These are phyloP conservation scores for Botryosphaeria agaves DNA, from an alignment of 2,329 filamentous ascomycete genomes.

Conservation along the genomic window DNA sequence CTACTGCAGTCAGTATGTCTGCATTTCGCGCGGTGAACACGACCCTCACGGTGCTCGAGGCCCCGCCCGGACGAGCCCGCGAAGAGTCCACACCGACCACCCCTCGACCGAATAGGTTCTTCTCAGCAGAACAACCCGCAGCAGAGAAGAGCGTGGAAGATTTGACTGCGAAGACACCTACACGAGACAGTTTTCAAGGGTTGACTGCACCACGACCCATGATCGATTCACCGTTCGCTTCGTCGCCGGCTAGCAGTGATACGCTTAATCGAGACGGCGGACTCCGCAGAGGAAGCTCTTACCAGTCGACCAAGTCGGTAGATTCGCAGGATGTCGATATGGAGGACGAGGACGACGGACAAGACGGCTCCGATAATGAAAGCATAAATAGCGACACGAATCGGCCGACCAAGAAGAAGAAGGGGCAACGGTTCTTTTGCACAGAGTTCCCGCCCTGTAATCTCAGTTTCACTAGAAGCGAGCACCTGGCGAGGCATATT, in stretches of 20 bases:
- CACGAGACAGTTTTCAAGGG: slow-evolving; percentile 34
- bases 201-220: slow-evolving; percentile 28
- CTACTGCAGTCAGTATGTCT: slow-evolving; percentile 1
- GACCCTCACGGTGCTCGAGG: slow-evolving; percentile 26
- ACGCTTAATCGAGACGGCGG: slow-evolving; percentile 3
- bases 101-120: slow-evolving; percentile 26
- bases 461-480: slow-evolving; percentile 86
- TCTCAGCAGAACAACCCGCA: slow-evolving; percentile 20
- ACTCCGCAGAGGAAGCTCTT: slow-evolving; percentile 39
- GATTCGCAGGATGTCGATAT: slow-evolving; percentile 58
- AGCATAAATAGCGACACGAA: slow-evolving; percentile 41
- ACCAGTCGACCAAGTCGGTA: slow-evolving; percentile 41
- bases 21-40: slow-evolving; percentile 34
- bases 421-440: slow-evolving; percentile 90
- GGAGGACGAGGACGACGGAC: slow-evolving; percentile 53
- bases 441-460: slow-evolving; percentile 88
- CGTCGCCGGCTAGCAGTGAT: slow-evolving; percentile 24
- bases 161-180: slow-evolving; percentile 41
- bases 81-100: slow-evolving; percentile 41
- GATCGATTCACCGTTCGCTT: slow-evolving; percentile 21
- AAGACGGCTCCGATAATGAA: slow-evolving; percentile 30
- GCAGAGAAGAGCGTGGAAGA: slow-evolving; percentile 21
- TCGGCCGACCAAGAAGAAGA: slow-evolving; percentile 80
- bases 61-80: slow-evolving; percentile 24
- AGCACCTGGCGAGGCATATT: slow-evolving; percentile 89